Percentiles rank a stretch among this genome's conserved stretches.
Conservation (phyloP, 768 basidiomycete species). For the Rhizopogon sp. region DNA sequence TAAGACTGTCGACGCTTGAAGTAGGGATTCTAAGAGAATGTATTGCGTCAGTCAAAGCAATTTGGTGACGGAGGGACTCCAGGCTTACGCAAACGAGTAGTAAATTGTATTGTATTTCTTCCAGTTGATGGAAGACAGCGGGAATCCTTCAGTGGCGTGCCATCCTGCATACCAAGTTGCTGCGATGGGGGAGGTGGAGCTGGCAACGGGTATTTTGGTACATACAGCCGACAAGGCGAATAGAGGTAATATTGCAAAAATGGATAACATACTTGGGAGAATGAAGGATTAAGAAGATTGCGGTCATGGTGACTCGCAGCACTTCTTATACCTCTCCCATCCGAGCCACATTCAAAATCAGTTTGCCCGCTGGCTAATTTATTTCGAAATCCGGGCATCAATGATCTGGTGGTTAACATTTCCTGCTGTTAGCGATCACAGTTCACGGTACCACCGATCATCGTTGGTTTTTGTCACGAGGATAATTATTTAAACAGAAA, state of each 20-base stretch:
- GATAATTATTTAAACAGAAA: no score
- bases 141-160: conserved; percentile 48
- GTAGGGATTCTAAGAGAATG: conserved; percentile 28
- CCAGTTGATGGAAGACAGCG: conserved; percentile 58
- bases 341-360: background rate
- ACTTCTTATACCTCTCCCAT: background rate
- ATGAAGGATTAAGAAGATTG: background rate
- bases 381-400: no score
- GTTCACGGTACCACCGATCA: no score
- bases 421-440: no score
- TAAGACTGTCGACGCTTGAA: conserved; percentile 24
- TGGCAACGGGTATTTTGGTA: no score
- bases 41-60: background rate
- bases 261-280: background rate
- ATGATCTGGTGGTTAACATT: no score
- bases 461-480: no score
- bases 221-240: no score
- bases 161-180: conserved; percentile 64
- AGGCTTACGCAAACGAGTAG: conserved; percentile 59
- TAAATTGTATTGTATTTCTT: conserved; percentile 66
- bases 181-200: conserved; percentile 27
- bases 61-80: background rate
- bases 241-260: no score
- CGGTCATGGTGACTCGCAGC: no score
- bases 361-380: no score